Conservation (phyloP, 148 eudicot species). For the Fagopyrum homotropicum region DNA sequence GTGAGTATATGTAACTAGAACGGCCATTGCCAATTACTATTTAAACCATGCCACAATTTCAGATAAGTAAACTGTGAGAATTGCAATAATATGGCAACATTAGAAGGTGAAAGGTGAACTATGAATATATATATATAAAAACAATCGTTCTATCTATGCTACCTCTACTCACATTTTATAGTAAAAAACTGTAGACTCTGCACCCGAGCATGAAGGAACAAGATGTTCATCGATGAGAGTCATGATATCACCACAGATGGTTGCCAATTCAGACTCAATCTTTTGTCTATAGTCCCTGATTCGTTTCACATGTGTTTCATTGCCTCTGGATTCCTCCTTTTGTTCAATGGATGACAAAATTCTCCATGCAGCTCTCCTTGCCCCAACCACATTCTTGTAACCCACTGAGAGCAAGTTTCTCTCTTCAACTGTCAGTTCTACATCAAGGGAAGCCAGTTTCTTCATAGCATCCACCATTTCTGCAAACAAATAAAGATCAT, state of each 20-base stretch:
- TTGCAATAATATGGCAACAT: neutral
- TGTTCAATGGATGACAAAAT: conserved; percentile 34
- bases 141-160: neutral
- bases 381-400: conserved; percentile 34
- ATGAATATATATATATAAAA: neutral
- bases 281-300: conserved; percentile 32
- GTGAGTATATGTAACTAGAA: neutral
- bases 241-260: conserved; percentile 31
- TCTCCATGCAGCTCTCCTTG: conserved; percentile 36
- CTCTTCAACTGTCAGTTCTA: conserved; percentile 37
- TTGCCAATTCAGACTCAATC: conserved; percentile 27
- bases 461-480: conserved; percentile 12
- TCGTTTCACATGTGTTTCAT: conserved; percentile 28
- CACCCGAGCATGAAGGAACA: conserved; percentile 31
- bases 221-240: conserved; percentile 35
- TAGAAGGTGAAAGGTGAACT: neutral
- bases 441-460: conserved; percentile 18
- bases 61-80: neutral
- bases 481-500: neutral
- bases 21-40: neutral
- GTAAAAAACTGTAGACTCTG: conserved; percentile 37
- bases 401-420: conserved; percentile 37
- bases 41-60: neutral
- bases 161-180: conserved; percentile 25
- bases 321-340: conserved; percentile 33